phyloP scores from a whole-genome alignment of 257 asterid genomes.

The Primulina huaijiensis region DNA sequence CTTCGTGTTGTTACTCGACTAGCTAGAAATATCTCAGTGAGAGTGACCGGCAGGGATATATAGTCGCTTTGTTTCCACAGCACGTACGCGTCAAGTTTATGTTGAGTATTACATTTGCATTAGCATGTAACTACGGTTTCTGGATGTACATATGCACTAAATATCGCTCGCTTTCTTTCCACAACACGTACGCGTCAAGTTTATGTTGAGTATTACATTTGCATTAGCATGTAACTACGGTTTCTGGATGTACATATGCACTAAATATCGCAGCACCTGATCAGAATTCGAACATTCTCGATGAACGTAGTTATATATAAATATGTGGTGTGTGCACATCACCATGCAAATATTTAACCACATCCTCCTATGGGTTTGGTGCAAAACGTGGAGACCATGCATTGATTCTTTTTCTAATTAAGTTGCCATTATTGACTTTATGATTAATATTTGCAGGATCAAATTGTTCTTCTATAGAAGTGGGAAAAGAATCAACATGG shows the following conservation, averaged over 20 bases:
- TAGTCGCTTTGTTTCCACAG: background rate
- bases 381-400: background rate
- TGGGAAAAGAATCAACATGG: slow-evolving; percentile 27
- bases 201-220: too few relatives aligned
- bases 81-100: background rate
- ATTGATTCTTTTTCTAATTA: background rate
- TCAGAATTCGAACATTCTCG: background rate
- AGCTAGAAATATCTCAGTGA: background rate
- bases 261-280: background rate
- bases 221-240: background rate
- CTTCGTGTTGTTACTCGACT: background rate
- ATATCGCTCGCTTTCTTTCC: too few relatives aligned
- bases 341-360: background rate
- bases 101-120: too few relatives aligned
- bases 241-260: background rate
- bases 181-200: background rate
- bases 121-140: background rate
- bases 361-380: background rate
- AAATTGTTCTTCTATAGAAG: background rate
- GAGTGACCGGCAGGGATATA: too few relatives aligned
- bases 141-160: background rate
- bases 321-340: background rate
- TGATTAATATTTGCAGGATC: slow-evolving; percentile 21
- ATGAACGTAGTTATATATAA: background rate
- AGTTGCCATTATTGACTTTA: slow-evolving; percentile 5